These are phyloP conservation scores for Ceratocystis papillata DNA, from an alignment of 2,329 filamentous ascomycete genomes.

Conservation along the genomic window DNA sequence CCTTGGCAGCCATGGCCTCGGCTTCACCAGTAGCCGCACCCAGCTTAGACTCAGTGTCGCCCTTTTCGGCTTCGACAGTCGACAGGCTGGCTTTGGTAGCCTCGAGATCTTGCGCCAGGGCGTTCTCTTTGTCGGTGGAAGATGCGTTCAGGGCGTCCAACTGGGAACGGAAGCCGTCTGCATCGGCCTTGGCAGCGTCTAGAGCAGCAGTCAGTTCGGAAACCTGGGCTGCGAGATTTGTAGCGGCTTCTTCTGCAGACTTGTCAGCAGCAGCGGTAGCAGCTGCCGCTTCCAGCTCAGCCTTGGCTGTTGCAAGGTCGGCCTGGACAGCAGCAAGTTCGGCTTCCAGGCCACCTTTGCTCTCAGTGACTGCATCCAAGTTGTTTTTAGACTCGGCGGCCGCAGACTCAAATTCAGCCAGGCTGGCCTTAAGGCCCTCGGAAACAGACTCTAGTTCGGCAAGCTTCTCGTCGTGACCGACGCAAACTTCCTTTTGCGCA, in stretches of 20 bases:
- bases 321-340: constrained; percentile 15
- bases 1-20: constrained; percentile 16
- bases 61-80: constrained; percentile 16
- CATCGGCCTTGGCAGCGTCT: constrained; percentile 13
- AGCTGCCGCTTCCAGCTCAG: constrained; percentile 11
- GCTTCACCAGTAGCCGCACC: constrained; percentile 13
- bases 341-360: constrained; percentile 12
- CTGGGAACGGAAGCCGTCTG: constrained; percentile 18
- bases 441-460: constrained; percentile 15
- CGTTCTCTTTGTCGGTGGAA: constrained; percentile 13
- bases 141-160: constrained; percentile 9
- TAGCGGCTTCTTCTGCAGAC: background rate
- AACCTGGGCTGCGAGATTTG: constrained; percentile 15
- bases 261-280: background rate
- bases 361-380: constrained; percentile 1
- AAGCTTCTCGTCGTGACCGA: constrained; percentile 19
- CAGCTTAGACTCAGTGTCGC: constrained; percentile 12
- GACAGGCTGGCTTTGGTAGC: background rate
- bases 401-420: constrained; percentile 12
- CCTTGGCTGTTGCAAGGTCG: constrained; percentile 11
- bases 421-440: constrained; percentile 10
- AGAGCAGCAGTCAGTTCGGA: constrained; percentile 14
- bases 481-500: constrained; percentile 9
- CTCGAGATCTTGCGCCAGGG: constrained; percentile 16
- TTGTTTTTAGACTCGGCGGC: background rate